Percentiles rank a stretch among this genome's conserved stretches.
These are phyloP conservation scores for Coniochaeta pulveracea DNA, from an alignment of 2,329 filamentous ascomycete genomes.

Conservation along the genomic window DNA sequence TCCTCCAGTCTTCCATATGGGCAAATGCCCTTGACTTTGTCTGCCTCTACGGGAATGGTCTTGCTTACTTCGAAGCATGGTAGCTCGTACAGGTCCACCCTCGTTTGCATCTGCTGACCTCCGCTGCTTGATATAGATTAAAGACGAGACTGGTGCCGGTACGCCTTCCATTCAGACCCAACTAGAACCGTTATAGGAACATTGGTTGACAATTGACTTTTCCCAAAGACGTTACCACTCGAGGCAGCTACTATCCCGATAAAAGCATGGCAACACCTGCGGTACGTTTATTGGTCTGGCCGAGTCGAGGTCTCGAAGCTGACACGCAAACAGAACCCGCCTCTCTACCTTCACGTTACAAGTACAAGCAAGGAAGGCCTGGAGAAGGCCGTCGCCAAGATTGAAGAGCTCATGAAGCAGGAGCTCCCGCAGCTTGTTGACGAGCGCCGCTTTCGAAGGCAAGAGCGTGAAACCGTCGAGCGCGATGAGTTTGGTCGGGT, in stretches of 20 bases:
- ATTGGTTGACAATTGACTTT: constrained; percentile 46
- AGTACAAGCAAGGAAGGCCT: constrained; percentile 88
- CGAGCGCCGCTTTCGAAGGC: constrained; percentile 34
- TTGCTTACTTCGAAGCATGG: constrained; percentile 61
- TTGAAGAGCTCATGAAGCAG: constrained; percentile 92
- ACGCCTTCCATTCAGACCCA: constrained; percentile 53
- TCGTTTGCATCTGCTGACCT: constrained; percentile 93
- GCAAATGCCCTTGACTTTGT: constrained; percentile 15
- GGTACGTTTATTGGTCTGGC: constrained; percentile 42
- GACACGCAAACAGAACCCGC: constrained; percentile 59
- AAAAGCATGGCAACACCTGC: constrained; percentile 92
- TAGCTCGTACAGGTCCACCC: constrained; percentile 50
- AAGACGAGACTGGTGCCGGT: constrained; percentile 99
- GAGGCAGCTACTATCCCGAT: constrained; percentile 93
- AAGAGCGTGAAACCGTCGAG: constrained; percentile 53
- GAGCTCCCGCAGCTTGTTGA: constrained; percentile 93
- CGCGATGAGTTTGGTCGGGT: constrained; percentile 85
- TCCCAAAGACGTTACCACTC: constrained; percentile 90
- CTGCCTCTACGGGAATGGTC: constrained; percentile 42
- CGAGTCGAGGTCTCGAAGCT: not conserved
- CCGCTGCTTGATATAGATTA: constrained; percentile 88
- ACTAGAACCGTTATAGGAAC: constrained; percentile 34
- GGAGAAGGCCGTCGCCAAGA: constrained; percentile 75
- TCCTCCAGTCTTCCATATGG: constrained; percentile 16
- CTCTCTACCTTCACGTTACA: constrained; percentile 89